phyloP scores from a whole-genome alignment of 495 filamentous ascomycete genomes.

The Lepraria neglecta region DNA sequence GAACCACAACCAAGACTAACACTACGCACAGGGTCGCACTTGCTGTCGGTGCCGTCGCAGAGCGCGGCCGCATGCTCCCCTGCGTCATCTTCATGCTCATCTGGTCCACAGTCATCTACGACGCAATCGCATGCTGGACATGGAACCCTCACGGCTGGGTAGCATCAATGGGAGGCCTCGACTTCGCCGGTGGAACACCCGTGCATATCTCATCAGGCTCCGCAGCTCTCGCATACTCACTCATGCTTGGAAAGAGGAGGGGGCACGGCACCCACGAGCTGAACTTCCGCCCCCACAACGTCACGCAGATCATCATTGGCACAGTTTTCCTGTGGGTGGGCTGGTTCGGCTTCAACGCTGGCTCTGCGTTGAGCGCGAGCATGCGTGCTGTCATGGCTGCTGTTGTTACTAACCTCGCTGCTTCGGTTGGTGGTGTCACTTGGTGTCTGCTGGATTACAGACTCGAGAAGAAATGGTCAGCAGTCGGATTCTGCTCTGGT shows the following conservation, averaged over 20 bases:
- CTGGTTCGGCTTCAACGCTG: conserved; percentile 99
- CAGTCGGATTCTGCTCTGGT: conserved; percentile 93
- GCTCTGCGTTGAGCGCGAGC: conserved; percentile 83
- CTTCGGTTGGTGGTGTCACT: conserved; percentile 74
- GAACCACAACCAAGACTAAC: background rate
- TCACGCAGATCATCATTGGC: conserved; percentile 92
- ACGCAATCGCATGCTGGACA: conserved; percentile 96
- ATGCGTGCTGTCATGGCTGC: conserved; percentile 63
- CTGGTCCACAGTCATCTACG: conserved; percentile 92
- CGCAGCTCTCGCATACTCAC: conserved; percentile 80
- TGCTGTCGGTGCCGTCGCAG: conserved; percentile 85
- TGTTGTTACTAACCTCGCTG: conserved; percentile 51
- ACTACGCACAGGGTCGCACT: conserved; percentile 63
- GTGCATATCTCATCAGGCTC: conserved; percentile 92
- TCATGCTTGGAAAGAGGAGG: conserved; percentile 77
- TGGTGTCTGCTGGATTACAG: conserved; percentile 96
- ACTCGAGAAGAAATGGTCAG: conserved; percentile 92
- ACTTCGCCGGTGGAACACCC: conserved; percentile 94
- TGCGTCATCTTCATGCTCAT: conserved; percentile 94
- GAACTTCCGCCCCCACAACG: conserved; percentile 96
- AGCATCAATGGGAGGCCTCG: conserved; percentile 74
- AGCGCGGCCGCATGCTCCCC: conserved; percentile 90
- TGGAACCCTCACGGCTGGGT: conserved; percentile 91
- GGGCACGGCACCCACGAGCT: conserved; percentile 82
- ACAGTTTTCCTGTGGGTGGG: conserved; percentile 99